phyloP scores from a whole-genome alignment of 2,329 filamentous ascomycete genomes.

The Apiospora hydei region DNA sequence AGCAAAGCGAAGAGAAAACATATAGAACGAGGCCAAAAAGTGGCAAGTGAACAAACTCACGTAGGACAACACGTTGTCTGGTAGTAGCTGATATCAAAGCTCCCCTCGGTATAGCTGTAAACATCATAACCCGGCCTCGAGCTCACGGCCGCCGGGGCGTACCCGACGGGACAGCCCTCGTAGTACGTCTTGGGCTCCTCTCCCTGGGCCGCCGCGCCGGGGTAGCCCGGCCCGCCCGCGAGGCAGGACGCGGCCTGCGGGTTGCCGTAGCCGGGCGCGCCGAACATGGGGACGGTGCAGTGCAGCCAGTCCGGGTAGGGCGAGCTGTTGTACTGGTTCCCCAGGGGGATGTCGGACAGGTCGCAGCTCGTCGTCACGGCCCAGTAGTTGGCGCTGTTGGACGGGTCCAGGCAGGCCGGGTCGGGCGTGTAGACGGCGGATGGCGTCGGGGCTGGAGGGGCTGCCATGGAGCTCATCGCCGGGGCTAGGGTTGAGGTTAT shows the following conservation, averaged over 20 bases:
- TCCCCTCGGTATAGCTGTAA: conserved; percentile 19
- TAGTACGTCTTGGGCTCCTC: conserved; percentile 26
- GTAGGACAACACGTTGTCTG: conserved; percentile 30
- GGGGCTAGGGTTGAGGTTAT: not conserved
- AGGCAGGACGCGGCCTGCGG: not conserved
- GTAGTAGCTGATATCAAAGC: conserved; percentile 30
- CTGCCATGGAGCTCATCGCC: not conserved
- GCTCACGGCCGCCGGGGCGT: not conserved
- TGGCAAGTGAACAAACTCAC: conserved; percentile 23
- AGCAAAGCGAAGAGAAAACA: not conserved
- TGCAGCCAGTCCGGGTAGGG: not conserved
- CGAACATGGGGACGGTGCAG: conserved; percentile 16
- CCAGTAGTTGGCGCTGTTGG: conserved; percentile 18
- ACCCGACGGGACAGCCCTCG: conserved; percentile 27
- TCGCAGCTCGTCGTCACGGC: not conserved
- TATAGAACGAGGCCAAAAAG: not conserved
- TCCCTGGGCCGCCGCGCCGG: not conserved
- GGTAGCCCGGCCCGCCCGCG: not conserved
- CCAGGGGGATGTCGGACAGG: not conserved
- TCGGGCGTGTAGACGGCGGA: not conserved
- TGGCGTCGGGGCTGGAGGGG: not conserved
- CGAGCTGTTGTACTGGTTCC: not conserved
- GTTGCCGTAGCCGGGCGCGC: conserved; percentile 30
- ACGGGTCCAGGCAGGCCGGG: not conserved
- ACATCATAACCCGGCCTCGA: conserved; percentile 1